Base-by-base conservation (phyloP, 2,329 filamentous ascomycete species). In the Colletotrichum sidae region DNA sequence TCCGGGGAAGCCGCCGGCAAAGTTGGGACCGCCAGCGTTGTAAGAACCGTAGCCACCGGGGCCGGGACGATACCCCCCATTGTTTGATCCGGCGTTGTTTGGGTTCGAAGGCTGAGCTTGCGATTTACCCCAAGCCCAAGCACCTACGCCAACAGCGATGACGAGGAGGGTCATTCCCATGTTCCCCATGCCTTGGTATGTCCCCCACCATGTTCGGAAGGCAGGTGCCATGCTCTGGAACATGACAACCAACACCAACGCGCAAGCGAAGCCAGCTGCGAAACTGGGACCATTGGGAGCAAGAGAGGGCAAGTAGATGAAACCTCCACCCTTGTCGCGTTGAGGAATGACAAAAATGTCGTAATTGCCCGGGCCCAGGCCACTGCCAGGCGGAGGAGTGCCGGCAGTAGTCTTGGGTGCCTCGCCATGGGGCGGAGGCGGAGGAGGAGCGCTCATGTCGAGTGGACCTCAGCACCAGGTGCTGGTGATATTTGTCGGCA, bases 331-430 rank as follows among this genome's bases (percentile, higher is more conserved):
- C 7, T 94, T 86, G 10, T 94, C 95, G 77, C 97, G 94, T 51
- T 94, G 93, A 8, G 95, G 95, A 73, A 98, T 94, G 76, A 97
- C 91, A 81, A 97, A 97, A 75, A 98, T 97, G 81, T 98, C 95
- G 79, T 97, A 98, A 76, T 96, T 96, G 60, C 95, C 94, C 1
- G 92, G 86, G 3, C 95, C 95, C 52, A 97, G 83, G 61, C 92
- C 91, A 25, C 82, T 77, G 44, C 88, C 84, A 25, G 62, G 62
- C 53, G 62, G 62, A 11, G 62, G 62, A 55, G 88, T 84, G 13
- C 83, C 78, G 42, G 87, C 84, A 55, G 88, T 84, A 17, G 87
- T 87, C 76, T 90, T 90, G 54, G 93, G 92, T 70, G 89, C 90
- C 74, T 89, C 85, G 78, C 94, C 93, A 80, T 97, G 94, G 69